Base-by-base conservation (phyloP, 2,329 filamentous ascomycete species). In the Arthroderma sp. region DNA sequence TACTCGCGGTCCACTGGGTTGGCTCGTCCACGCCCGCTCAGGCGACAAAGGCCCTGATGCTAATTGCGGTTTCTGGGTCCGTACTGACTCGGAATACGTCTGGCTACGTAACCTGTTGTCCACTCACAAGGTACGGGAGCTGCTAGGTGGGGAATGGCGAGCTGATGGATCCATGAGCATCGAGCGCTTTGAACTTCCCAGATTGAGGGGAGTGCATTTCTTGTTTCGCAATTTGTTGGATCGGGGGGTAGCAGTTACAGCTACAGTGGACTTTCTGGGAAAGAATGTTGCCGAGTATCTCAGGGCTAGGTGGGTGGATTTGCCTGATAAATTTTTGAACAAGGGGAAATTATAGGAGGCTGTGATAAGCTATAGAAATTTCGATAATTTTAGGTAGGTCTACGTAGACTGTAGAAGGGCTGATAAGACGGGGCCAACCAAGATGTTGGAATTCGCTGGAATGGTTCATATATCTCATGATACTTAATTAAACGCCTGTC, bases 151-250 rank as follows among this genome's bases (percentile, higher is more conserved):
- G 1, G 64, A 66, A 41, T 65, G 66, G 56, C 25, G 56, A 5
- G 61, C 57, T 15, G 56, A 58, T 33, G 57, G 58, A 25, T 56
- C 35, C 17, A 61, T 62, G 55, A 56, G 55, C 37, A 69, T 79
- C 39, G 76, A 77, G 52, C 68, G 76, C 0, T 75, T 76, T 31
- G 76, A 79, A 65, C 66, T 79, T 23, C 70, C 75, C 4, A 70
- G 73, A 43, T 66, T 76, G 25, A 62, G 66, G 37, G 71, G 64
- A 0, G 71, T 73, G 39, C 71, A 73, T 63, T 72, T 73, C 61
- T 57, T 73, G 23, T 70, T 73, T 56, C 62, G 68, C n/a, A 70
- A 72, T 58, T 58, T 71, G 31, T 57, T 73, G 31, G 70, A 72
- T 57, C 64, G 70, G 3, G 71, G 71, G 2, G 70, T 71, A 2